A percentile compares a stretch with the other conserved stretches of the same genome.
phyloP scores from a whole-genome alignment of 352 stramenopile genomes.

The Poterioochromonas sp. region DNA sequence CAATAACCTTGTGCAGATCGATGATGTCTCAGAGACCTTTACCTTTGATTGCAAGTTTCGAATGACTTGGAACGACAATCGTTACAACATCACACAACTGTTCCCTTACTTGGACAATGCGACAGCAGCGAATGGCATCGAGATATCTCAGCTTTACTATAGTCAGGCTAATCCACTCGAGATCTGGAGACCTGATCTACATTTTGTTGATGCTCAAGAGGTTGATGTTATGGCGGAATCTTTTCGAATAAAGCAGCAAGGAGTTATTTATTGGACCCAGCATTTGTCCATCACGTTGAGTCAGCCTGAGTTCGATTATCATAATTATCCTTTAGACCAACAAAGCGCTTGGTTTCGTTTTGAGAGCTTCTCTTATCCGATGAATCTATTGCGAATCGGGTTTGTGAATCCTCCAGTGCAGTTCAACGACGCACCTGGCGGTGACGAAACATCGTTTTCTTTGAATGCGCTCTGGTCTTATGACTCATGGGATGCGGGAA shows the following conservation, averaged over 20 bases:
- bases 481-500: neutral
- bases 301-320: neutral
- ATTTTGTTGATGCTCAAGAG: conserved; percentile 6
- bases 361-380: neutral
- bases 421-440: neutral
- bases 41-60: neutral
- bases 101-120: neutral
- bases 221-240: neutral
- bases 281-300: neutral
- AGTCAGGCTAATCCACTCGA: neutral
- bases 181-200: neutral
- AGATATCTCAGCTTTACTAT: neutral
- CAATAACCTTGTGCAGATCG: neutral
- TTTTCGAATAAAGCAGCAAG: neutral
- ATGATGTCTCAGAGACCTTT: neutral
- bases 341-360: neutral
- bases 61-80: neutral
- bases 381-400: neutral
- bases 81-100: neutral
- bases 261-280: neutral
- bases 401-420: neutral
- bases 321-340: neutral
- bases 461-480: neutral
- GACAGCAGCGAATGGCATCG: neutral
- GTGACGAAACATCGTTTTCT: neutral